Evolutionary conservation across 106 monocot species (phyloP).

Genomic region (Acorus gramineus): DNA sequence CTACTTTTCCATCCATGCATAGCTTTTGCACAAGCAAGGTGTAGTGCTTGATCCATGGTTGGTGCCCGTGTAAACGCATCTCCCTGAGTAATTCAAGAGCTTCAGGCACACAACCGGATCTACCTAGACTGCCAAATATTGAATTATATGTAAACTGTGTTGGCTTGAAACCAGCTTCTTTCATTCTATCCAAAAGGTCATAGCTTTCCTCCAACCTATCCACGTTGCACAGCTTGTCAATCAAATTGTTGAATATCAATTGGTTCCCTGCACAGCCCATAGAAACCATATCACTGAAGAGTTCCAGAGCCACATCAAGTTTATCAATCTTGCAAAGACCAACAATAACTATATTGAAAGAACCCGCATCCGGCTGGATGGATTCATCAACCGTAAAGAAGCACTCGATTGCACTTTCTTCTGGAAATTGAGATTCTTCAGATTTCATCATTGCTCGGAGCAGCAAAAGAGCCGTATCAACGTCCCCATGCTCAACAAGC

Average conservation of each 20-base stretch:
- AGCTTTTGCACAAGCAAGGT: conserved; percentile 56
- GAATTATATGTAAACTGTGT: conserved; percentile 76
- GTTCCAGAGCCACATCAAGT: conserved; percentile 51
- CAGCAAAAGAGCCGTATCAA: conserved; percentile 34
- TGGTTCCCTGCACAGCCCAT: conserved; percentile 51
- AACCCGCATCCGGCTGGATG: conserved; percentile 47
- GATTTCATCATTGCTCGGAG: conserved; percentile 42
- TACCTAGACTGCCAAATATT: conserved; percentile 54
- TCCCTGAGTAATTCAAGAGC: conserved; percentile 48
- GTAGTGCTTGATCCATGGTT: conserved; percentile 78
- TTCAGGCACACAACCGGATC: conserved; percentile 25
- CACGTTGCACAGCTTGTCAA: conserved; percentile 35
- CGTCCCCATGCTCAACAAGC: conserved; percentile 34
- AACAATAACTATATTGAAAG: conserved; percentile 48
- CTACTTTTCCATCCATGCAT: conserved; percentile 39
- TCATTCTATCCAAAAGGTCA: conserved; percentile 43
- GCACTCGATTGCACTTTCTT: neutral
- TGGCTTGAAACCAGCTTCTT: conserved; percentile 38
- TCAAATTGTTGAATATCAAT: conserved; percentile 60
- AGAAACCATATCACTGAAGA: conserved; percentile 48
- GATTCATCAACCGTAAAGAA: conserved; percentile 22
- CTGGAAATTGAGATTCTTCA: neutral
- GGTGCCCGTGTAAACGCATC: conserved; percentile 48
- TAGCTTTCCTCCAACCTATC: conserved; percentile 56
- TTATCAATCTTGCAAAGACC: conserved; percentile 52